Evolutionary conservation across 2,329 filamentous ascomycete species (phyloP), one percentile per base, ranked within the genome.

Genomic region (Penicillium sclerotigenum): DNA sequence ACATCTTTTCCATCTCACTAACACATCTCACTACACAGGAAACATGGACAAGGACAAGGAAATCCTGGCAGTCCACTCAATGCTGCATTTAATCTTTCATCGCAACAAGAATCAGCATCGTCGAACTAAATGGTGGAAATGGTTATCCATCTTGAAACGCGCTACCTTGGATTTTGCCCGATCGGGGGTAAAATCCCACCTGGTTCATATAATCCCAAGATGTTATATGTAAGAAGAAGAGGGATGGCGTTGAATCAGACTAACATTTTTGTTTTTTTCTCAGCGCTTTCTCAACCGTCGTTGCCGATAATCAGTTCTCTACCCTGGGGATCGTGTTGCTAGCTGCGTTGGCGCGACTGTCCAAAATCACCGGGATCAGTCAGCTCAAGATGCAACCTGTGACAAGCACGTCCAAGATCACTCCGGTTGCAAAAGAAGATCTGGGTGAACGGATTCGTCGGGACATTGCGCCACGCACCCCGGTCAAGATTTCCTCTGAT

Each of bases 81-180:
- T 67, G 45, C 83, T 97, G 42, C 80, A 87, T 67, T 82, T 89
- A 62, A 83, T 95, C 66, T 84, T 87, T 73, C 86, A 90, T 71
- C 90, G 91, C 66, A 94, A 97, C 78, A 87, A 87, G 69, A 97
- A 97, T 77, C 93, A 97, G 76, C 93, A 97, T 73, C 86, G 86
- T 53, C 80, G 83, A 59, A 83, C 87, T 29, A 84, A 85, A 69
- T 99, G 93, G 93, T 97, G 89, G 85, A 83, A 85, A 65, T 79
- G 78, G 66, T 84, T 97, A 59, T 82, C 82, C 51, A 81, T 87
- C 61, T 81, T 97, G 61, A 85, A 90, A 34, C 87, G 89, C 45
- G 81, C 85, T 54, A 71, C 88, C 9, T 75, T 76, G 9, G 80
- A 81, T 52, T 75, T 96, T 2, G 65, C 80, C 1, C 54, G 71